Conservation (phyloP, 345 rosid genomes). For the Mangifera indica region DNA sequence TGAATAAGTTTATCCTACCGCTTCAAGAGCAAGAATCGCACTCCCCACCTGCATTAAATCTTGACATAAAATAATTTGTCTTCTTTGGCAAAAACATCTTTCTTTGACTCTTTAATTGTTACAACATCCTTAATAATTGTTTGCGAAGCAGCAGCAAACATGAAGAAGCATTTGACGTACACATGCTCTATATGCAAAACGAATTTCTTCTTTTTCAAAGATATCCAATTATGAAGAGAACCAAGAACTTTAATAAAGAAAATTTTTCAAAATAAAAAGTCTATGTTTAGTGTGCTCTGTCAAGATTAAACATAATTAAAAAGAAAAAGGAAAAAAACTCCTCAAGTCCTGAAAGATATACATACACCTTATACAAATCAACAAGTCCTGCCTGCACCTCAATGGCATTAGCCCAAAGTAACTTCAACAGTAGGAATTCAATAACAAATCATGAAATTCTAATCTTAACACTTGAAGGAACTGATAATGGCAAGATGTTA, state of each 20-base stretch:
- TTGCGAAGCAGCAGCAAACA: not conserved
- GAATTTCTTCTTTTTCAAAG: no score
- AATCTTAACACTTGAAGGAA: not conserved
- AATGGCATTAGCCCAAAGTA: not conserved
- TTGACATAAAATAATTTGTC: not conserved
- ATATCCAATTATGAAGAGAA: no score
- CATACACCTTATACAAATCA: not conserved
- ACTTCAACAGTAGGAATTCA: not conserved
- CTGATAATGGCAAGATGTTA: no score
- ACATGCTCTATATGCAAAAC: not conserved
- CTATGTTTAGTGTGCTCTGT: no score
- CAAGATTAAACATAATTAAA: no score
- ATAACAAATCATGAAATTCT: not conserved
- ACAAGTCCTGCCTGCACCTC: not conserved
- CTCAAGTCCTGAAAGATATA: no score
- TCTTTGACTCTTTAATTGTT: not conserved
- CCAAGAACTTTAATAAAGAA: no score
- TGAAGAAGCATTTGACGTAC: not conserved
- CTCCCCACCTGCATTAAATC: not conserved
- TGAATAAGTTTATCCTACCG: not conserved
- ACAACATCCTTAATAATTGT: not conserved
- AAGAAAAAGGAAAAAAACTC: no score
- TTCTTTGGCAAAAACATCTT: not conserved
- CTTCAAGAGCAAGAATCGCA: not conserved
- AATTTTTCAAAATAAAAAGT: no score